Conservation (phyloP, 164 flowering plant species). For the Chimonanthus salicifolius region DNA sequence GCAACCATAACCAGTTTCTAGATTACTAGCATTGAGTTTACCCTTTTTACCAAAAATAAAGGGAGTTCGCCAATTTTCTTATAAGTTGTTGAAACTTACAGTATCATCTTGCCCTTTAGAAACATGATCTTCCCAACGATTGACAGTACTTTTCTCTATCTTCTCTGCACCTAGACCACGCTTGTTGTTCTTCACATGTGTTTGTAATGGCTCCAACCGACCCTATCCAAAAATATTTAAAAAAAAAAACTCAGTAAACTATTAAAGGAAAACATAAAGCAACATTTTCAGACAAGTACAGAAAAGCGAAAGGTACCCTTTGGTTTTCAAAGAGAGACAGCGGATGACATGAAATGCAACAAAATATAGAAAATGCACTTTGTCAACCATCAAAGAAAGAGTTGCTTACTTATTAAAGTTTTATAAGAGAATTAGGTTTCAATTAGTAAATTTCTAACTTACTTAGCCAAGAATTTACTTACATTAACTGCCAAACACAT, state of each 20-base stretch:
- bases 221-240: constrained; percentile 41
- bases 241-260: background rate
- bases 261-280: background rate
- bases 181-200: constrained; percentile 57
- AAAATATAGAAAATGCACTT: background rate
- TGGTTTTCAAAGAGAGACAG: background rate
- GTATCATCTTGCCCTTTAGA: constrained; percentile 20
- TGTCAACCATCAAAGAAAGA: background rate
- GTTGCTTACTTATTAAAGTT: too few species aligned
- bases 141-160: constrained; percentile 25
- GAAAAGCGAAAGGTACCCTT: background rate
- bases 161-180: constrained; percentile 79
- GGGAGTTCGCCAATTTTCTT: background rate
- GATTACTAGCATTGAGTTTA: too few species aligned
- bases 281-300: background rate
- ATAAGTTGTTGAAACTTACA: constrained; percentile 26
- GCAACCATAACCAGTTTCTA: background rate
- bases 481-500: too few species aligned
- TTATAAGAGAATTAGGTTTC: too few species aligned
- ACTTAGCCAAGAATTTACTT: too few species aligned
- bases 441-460: too few species aligned
- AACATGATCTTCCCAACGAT: constrained; percentile 8
- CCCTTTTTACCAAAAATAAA: too few species aligned
- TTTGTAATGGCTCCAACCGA: constrained; percentile 65
- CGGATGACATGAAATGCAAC: background rate